phyloP scores from a whole-genome alignment of 164 flowering plant species.

The Stephania yunnanensis region DNA sequence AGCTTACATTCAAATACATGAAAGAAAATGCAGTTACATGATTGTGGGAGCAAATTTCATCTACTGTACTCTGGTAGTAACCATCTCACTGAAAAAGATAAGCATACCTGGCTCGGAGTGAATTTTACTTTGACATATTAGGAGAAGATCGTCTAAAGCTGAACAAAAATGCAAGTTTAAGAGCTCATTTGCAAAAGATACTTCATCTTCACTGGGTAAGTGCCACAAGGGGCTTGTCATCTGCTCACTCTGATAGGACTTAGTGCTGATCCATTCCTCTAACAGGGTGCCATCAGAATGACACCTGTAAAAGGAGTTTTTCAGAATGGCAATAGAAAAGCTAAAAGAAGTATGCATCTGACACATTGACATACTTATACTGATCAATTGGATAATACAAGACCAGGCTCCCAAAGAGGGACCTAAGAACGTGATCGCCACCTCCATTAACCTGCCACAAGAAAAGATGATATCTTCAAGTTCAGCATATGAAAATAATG shows the following conservation, averaged over 20 bases:
- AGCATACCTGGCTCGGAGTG: conserved; percentile 70
- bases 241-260: conserved; percentile 40
- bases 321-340: neutral
- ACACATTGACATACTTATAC: conserved; percentile 50
- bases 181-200: conserved; percentile 82
- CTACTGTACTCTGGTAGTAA: neutral
- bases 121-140: conserved; percentile 60
- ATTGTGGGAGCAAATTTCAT: neutral
- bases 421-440: conserved; percentile 86
- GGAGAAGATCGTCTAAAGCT: conserved; percentile 80
- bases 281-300: conserved; percentile 57
- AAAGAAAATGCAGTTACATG: neutral
- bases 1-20: neutral
- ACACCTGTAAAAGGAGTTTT: conserved; percentile 36
- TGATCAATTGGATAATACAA: conserved; percentile 89
- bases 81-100: neutral
- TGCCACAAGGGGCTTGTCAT: conserved; percentile 71
- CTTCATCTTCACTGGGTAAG: conserved; percentile 66
- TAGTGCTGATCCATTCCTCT: conserved; percentile 89
- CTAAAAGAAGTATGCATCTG: neutral
- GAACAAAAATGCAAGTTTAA: conserved; percentile 67
- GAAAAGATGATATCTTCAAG: neutral
- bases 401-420: conserved; percentile 84
- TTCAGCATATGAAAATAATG: neutral
- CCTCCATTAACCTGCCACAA: conserved; percentile 78